A percentile compares a stretch with the other conserved stretches of the same genome.
These are phyloP conservation scores for Biscogniauxia sp. DNA, from an alignment of 2,329 filamentous ascomycete species.

Conservation along the genomic window DNA sequence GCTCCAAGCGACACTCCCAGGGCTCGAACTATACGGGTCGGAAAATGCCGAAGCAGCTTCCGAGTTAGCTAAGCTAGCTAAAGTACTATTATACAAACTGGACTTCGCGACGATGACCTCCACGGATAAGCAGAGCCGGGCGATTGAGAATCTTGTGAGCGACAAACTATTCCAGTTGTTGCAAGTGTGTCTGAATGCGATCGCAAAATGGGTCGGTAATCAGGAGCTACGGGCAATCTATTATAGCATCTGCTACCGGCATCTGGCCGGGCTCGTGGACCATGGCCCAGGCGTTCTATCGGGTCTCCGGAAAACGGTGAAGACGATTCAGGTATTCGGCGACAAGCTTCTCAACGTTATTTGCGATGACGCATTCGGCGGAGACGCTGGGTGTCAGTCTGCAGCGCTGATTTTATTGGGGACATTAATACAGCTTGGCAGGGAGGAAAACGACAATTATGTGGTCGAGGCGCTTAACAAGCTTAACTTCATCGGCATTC, in stretches of 20 bases:
- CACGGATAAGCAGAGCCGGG: conserved; percentile 43
- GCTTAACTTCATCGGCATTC: conserved; percentile 85
- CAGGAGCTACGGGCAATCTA: conserved; percentile 76
- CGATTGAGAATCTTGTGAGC: conserved; percentile 70
- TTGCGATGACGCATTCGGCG: conserved; percentile 89
- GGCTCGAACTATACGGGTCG: conserved; percentile 73
- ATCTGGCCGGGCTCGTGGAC: conserved; percentile 68
- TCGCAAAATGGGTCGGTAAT: conserved; percentile 69
- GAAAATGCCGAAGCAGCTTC: conserved; percentile 68
- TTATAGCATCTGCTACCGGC: conserved; percentile 89
- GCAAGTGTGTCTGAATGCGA: conserved; percentile 77
- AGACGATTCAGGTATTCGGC: conserved; percentile 66
- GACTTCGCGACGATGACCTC: conserved; percentile 49
- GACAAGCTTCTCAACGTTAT: conserved; percentile 80
- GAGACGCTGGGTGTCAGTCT: conserved; percentile 77
- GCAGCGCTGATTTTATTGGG: conserved; percentile 84
- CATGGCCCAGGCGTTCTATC: conserved; percentile 46
- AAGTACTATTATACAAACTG: conserved; percentile 69
- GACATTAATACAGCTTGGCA: conserved; percentile 70
- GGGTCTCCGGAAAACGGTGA: conserved; percentile 62
- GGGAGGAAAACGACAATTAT: conserved; percentile 67
- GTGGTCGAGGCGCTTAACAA: conserved; percentile 78
- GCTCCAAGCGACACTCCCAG: conserved; percentile 83
- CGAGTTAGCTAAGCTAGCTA: conserved; percentile 74
- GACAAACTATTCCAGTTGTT: conserved; percentile 92